Percentiles rank a stretch among this genome's conserved stretches.
Evolutionary conservation across 352 stramenopile species (phyloP).

Genomic region (Phytophthora multivora): DNA sequence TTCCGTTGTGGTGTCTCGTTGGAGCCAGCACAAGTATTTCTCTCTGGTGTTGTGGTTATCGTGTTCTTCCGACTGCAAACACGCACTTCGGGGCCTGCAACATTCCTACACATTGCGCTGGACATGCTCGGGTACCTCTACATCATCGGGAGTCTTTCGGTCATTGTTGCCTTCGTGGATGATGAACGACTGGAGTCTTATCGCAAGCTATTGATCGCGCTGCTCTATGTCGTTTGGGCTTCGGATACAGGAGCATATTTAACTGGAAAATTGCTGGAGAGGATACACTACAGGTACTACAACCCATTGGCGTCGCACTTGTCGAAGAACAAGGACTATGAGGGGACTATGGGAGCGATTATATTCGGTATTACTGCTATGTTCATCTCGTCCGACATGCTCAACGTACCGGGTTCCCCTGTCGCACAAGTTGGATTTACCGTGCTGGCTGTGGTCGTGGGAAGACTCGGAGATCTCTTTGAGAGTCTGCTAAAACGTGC

Average conservation of each 20-base stretch:
- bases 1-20: slow-evolving; percentile 60
- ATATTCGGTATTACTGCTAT: slow-evolving; percentile 87
- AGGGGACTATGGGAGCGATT: slow-evolving; percentile 92
- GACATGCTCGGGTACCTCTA: slow-evolving; percentile 75
- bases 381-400: slow-evolving; percentile 75
- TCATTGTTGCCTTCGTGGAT: slow-evolving; percentile 71
- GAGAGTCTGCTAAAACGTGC: slow-evolving; percentile 96
- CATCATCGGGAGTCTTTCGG: slow-evolving; percentile 66
- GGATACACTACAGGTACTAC: slow-evolving; percentile 86
- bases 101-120: slow-evolving; percentile 55
- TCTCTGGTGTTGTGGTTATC: slow-evolving; percentile 59
- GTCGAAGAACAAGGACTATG: slow-evolving; percentile 96
- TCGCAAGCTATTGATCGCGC: slow-evolving; percentile 67
- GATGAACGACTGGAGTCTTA: slow-evolving; percentile 57
- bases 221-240: slow-evolving; percentile 77
- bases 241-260: slow-evolving; percentile 95
- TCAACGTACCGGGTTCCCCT: slow-evolving; percentile 73
- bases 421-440: slow-evolving; percentile 86
- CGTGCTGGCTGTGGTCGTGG: slow-evolving; percentile 91
- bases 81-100: slow-evolving; percentile 23
- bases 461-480: slow-evolving; percentile 94
- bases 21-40: slow-evolving; percentile 53
- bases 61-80: slow-evolving; percentile 57
- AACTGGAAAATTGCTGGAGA: slow-evolving; percentile 87
- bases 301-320: slow-evolving; percentile 87